Conservation (phyloP, 2,329 filamentous ascomycete genomes). For the Whalleya microplaca region DNA sequence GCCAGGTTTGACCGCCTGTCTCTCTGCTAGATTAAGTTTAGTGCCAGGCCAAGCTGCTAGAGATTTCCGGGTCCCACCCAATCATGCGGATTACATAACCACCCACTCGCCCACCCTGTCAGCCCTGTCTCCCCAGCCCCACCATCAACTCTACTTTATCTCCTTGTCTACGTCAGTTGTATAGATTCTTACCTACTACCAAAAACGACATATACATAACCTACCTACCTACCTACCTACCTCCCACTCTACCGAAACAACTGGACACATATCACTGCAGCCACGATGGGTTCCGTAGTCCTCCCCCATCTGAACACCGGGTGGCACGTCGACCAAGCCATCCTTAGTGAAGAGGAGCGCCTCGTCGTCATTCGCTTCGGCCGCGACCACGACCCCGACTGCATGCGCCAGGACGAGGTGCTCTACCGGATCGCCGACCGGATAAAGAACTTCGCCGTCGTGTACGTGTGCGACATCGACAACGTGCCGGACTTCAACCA, state of each 20-base stretch:
- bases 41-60: conserved; percentile 13
- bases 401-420: conserved; percentile 81
- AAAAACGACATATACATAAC: too few relatives aligned
- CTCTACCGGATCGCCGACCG: conserved; percentile 91
- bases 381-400: conserved; percentile 80
- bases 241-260: not conserved
- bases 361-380: conserved; percentile 94
- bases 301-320: conserved; percentile 88
- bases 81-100: too few relatives aligned
- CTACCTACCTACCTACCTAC: too few relatives aligned
- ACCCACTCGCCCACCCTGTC: too few relatives aligned
- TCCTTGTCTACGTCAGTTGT: conserved; percentile 37
- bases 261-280: not conserved
- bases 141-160: not conserved
- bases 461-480: conserved; percentile 94
- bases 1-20: conserved; percentile 28
- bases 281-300: conserved; percentile 76
- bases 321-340: conserved; percentile 99
- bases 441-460: conserved; percentile 90
- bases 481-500: conserved; percentile 91
- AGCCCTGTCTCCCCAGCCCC: not conserved
- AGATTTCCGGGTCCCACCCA: not conserved
- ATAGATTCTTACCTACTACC: too few relatives aligned
- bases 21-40: conserved; percentile 16
- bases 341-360: conserved; percentile 84